Base-by-base conservation (phyloP, 1,139 yeast species). In the Blastobotrys arbuscula region DNA sequence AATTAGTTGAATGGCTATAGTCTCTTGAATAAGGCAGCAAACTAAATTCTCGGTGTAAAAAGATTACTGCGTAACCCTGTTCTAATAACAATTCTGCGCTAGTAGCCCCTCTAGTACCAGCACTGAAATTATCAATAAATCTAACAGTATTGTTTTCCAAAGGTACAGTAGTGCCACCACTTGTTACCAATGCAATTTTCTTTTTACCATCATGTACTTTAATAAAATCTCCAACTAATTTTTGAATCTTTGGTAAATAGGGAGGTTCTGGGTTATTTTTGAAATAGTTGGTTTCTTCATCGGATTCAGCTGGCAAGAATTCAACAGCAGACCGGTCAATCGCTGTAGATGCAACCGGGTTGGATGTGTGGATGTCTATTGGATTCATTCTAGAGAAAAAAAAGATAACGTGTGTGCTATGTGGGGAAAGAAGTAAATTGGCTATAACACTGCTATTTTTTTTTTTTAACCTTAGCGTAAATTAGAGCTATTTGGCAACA, bases 141-240 rank as follows among this genome's bases (percentile, higher is more conserved):
- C 99, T 70, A 15, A 92, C 98, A 0, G 98, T 94, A 62, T 94
- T 92, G 67, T 89, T 89, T 61, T 92, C 99, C 56, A 92, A 72
- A 0, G 99, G 99, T 0, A 94, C 99, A 0, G 97, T 90, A 1
- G 98, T 92, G 31, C 98, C 99, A n/a, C 99, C 99, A 10, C 92
- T 82, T 0, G 97, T 92, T 2, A 92, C 94, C 49, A 92, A 69
- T 0, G 82, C 97, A 19, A 92, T 77, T 3, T 73, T 69, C n/a
- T 63, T 57, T 31, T 54, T 51, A 8, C 70, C 59, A 8, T 66
- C 60, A 16, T 67, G 64, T 56, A 57, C 68, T 19, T 74, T 67
- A 39, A 89, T 75, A 62, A 92, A 90, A 2, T 74, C 74, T 5
- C 70, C 62, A 10, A 86, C 80, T 53, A 81, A 79, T 10, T 59